Base-by-base conservation (phyloP, 2,329 filamentous ascomycete species). In the Metarhizium album region DNA sequence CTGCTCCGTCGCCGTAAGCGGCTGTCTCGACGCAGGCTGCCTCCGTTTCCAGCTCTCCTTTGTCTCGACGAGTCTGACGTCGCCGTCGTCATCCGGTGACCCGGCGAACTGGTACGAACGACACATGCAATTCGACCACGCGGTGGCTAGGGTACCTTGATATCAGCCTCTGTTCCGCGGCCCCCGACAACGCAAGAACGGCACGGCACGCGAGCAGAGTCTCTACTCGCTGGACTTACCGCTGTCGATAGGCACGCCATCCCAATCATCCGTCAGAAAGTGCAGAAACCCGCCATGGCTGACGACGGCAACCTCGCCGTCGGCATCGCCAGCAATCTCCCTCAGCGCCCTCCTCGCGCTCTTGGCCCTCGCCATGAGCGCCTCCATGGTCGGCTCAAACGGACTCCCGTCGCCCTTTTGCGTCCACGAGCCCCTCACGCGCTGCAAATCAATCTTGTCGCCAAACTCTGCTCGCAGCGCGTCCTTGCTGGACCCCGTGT, bases 251-350 rank as follows among this genome's bases (percentile, higher is more conserved):
- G 68, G 63, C 23, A 78, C 75, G 42, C 82, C 85, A 49, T 80
- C 73, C 80, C 83, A 94, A 60, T 95, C 89, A 57, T 90, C 80
- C 0, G 87, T 93, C 55, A 95, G 70, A 60, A 88, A 94, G 65
- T 95, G 90, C 59, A 95, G 64, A 58, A 90, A 86, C 1, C 86
- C 87, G 2, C 90, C 90, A 60, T 95, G 90, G 3, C 87, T 85
- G 7, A 94, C 87, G 2, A 90, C 74, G 0, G 84, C 80, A 27
- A 95, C 78, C 58, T 91, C 78, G 3, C 70, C 72, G 59, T 86
- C 82, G 0, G 56, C 62, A 1, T 58, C 53, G 1, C 61, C 68
- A 1, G 64, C 64, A 48, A 70, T 60, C 42, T 75, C 68, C 16
- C 76, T 64, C 53, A 93, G 64, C 68, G 77, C 82, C 13, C 70